phyloP scores from a whole-genome alignment of 768 basidiomycete species.

The Mycena indigotica region DNA sequence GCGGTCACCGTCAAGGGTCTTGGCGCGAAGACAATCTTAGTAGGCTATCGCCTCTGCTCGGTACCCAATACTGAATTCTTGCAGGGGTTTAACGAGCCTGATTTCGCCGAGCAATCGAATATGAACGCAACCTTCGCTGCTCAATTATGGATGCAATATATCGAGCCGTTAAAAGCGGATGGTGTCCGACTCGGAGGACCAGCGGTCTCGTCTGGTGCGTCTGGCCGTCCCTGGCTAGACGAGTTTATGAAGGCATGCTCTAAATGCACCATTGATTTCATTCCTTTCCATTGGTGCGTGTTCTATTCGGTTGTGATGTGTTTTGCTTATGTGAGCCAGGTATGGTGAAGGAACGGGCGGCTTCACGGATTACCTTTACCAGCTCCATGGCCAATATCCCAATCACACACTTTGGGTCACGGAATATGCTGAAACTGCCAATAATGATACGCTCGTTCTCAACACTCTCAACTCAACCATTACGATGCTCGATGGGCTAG shows the following conservation, averaged over 20 bases:
- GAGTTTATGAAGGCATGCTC: conserved; percentile 56
- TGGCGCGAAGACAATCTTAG: conserved; percentile 54
- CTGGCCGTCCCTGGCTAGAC: conserved; percentile 57
- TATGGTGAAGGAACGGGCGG: conserved; percentile 59
- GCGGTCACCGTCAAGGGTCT: conserved; percentile 41
- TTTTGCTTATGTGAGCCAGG: conserved; percentile 38
- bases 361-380: conserved; percentile 57
- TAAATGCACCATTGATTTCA: conserved; percentile 51
- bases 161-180: conserved; percentile 54
- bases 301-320: conserved; percentile 29
- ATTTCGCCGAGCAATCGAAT: conserved; percentile 52
- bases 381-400: conserved; percentile 53
- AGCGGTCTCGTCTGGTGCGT: conserved; percentile 53
- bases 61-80: not conserved
- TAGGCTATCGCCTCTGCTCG: conserved; percentile 17
- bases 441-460: conserved; percentile 47
- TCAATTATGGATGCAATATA: conserved; percentile 57
- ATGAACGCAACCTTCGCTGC: conserved; percentile 48
- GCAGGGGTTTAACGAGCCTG: conserved; percentile 53
- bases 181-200: conserved; percentile 60
- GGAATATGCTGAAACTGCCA: conserved; percentile 60
- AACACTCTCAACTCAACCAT: conserved; percentile 61
- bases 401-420: conserved; percentile 64
- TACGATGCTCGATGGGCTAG: conserved; percentile 54
- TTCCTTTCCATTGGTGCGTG: conserved; percentile 51